A percentile compares a stretch with the other conserved stretches of the same genome.
Evolutionary conservation across 306 rosid genomes (phyloP).

Genomic region (Ochetophila trinervis): DNA sequence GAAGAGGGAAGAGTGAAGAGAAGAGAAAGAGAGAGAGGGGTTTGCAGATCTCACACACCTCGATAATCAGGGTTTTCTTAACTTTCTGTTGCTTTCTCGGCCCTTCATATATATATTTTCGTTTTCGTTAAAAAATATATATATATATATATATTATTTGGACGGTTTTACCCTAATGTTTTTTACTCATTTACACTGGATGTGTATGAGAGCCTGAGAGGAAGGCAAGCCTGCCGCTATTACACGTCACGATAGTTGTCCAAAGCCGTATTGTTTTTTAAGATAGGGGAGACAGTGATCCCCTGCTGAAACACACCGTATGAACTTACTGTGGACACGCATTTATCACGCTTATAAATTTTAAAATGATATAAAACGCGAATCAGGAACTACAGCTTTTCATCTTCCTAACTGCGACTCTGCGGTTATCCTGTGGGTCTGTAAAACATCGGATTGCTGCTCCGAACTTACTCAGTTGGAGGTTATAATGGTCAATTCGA

Average conservation of each 20-base stretch:
- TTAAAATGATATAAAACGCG: too few species aligned
- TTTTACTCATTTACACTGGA: conserved; percentile 20
- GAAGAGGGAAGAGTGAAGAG: background rate
- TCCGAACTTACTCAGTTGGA: too few species aligned
- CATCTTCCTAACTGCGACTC: too few species aligned
- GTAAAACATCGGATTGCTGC: too few species aligned
- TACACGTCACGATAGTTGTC: conserved; percentile 48
- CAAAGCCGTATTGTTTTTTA: background rate
- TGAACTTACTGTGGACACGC: background rate
- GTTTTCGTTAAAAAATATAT: conserved; percentile 11
- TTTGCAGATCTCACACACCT: conserved; percentile 71
- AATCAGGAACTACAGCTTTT: too few species aligned
- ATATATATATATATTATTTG: accelerated
- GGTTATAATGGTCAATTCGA: background rate
- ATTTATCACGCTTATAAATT: background rate
- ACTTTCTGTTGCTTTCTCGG: conserved; percentile 40
- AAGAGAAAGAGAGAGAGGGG: conserved; percentile 5
- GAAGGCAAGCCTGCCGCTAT: conserved; percentile 34
- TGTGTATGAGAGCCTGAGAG: background rate
- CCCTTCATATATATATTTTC: conserved; percentile 40
- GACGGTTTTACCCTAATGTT: conserved; percentile 42
- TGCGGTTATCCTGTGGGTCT: too few species aligned
- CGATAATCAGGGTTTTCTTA: conserved; percentile 55
- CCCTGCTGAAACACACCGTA: background rate
- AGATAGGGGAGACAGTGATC: background rate